phyloP scores from a whole-genome alignment of 768 basidiomycete genomes.

The Suillus brevipes region DNA sequence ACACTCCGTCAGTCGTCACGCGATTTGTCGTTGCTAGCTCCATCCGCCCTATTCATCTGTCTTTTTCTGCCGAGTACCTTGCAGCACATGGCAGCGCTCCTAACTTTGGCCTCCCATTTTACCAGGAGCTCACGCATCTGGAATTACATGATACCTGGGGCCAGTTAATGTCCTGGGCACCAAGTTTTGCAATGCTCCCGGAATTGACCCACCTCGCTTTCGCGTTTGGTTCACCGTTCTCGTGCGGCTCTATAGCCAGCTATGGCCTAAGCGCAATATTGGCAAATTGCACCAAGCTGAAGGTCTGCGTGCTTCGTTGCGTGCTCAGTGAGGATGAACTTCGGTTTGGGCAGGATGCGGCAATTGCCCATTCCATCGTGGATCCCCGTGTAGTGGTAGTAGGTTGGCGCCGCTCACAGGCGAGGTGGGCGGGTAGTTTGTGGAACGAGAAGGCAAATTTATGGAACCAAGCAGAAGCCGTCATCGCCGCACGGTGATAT shows the following conservation, averaged over 20 bases:
- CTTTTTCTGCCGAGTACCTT: constrained; percentile 1
- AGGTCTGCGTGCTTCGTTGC: constrained; percentile 5
- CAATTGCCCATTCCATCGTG: background rate
- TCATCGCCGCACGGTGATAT: background rate
- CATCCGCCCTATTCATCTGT: constrained; percentile 1
- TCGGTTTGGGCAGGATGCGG: background rate
- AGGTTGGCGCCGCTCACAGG: constrained; percentile 1
- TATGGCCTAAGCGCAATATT: background rate
- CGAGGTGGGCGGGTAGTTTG: constrained; percentile 2
- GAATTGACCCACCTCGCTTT: constrained; percentile 5
- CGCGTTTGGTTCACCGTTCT: background rate
- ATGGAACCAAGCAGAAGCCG: background rate
- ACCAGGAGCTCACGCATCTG: constrained; percentile 2
- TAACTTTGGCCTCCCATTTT: constrained; percentile 2
- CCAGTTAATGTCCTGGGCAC: constrained; percentile 3
- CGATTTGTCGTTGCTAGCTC: background rate
- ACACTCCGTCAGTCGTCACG: background rate
- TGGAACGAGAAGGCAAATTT: constrained; percentile 1
- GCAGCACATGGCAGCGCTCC: background rate
- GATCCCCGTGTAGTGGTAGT: constrained; percentile 8
- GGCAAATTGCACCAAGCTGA: background rate
- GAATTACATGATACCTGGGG: constrained; percentile 4
- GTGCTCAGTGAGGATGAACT: background rate
- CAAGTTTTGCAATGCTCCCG: constrained; percentile 2
- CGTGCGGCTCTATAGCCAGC: background rate